A percentile compares a stretch with the other conserved stretches of the same genome.
phyloP scores from a whole-genome alignment of 768 basidiomycete species.

The Tricholoma sp. region DNA sequence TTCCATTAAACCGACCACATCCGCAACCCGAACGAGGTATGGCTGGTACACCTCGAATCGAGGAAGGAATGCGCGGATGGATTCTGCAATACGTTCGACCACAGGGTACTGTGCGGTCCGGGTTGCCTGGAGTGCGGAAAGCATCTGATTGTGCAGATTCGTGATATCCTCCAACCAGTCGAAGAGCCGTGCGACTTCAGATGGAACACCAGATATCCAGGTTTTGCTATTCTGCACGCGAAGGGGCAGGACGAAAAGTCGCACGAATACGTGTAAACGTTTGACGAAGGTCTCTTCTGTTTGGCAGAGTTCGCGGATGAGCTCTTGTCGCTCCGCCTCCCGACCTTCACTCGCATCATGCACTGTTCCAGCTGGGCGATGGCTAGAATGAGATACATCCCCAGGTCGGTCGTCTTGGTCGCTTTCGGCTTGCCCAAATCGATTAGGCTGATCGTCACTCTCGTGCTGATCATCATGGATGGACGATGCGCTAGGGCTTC shows the following conservation, averaged over 20 bases:
- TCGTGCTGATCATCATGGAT: conserved; percentile 12
- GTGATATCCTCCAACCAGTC: conserved; percentile 89
- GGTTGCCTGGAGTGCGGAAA: conserved; percentile 29
- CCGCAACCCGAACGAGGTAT: conserved; percentile 71
- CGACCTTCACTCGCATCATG: background rate
- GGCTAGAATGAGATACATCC: conserved; percentile 2
- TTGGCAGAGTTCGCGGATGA: conserved; percentile 59
- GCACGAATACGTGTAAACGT: conserved; percentile 58
- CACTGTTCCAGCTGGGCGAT: background rate
- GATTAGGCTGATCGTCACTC: background rate
- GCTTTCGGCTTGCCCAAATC: background rate
- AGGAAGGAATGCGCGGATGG: conserved; percentile 55
- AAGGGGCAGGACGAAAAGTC: conserved; percentile 74
- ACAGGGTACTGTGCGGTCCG: conserved; percentile 37
- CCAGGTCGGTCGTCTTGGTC: conserved; percentile 13
- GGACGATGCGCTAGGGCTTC: conserved; percentile 15
- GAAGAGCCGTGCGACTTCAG: conserved; percentile 63
- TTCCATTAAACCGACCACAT: conserved; percentile 49
- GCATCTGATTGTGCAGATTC: conserved; percentile 66
- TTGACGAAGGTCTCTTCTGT: conserved; percentile 68
- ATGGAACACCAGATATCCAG: conserved; percentile 82
- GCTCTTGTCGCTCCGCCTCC: conserved; percentile 13
- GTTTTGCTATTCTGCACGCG: conserved; percentile 60
- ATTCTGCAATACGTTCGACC: conserved; percentile 51
- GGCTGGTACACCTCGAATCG: conserved; percentile 82